A percentile compares a stretch with the other conserved stretches of the same genome.
Evolutionary conservation across 1,284 basidiomycete species (phyloP).

Genomic region (Ganoderma sinense): DNA sequence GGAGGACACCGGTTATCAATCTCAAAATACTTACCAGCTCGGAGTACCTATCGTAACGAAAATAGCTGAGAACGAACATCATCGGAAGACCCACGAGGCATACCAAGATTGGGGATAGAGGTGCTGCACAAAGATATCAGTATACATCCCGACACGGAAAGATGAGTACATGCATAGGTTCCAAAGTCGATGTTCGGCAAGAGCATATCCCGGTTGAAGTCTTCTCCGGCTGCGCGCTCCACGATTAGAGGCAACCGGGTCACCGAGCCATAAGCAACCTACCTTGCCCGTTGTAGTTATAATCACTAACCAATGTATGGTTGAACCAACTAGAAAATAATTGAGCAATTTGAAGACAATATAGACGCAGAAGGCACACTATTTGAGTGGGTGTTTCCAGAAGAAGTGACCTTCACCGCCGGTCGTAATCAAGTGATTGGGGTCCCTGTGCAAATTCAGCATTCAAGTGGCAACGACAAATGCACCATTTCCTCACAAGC

Average conservation of each 20-base stretch:
- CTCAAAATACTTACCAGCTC: slow-evolving; percentile 36
- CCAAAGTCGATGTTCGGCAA: slow-evolving; percentile 65
- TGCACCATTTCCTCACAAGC: slow-evolving; percentile 47
- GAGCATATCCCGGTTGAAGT: slow-evolving; percentile 56
- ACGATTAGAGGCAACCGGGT: neutral
- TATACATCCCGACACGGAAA: neutral
- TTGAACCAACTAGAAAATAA: slow-evolving; percentile 46
- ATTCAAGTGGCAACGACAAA: neutral
- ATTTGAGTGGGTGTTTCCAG: slow-evolving; percentile 50
- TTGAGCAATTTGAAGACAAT: neutral
- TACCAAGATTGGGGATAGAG: slow-evolving; percentile 62
- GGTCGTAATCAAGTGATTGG: slow-evolving; percentile 62
- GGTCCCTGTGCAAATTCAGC: slow-evolving; percentile 47
- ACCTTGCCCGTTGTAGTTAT: slow-evolving; percentile 66
- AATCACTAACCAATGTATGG: slow-evolving; percentile 53
- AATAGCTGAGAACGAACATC: neutral
- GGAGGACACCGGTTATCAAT: neutral
- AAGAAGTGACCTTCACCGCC: slow-evolving; percentile 67
- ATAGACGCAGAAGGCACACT: slow-evolving; percentile 32
- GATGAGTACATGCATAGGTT: slow-evolving; percentile 50
- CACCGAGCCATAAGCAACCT: neutral
- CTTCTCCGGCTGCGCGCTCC: slow-evolving; percentile 53
- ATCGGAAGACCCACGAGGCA: neutral
- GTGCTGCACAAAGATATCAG: slow-evolving; percentile 45
- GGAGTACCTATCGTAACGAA: slow-evolving; percentile 35